Base-by-base conservation (phyloP, 768 basidiomycete genomes). In the Phaffia tasmanica region DNA sequence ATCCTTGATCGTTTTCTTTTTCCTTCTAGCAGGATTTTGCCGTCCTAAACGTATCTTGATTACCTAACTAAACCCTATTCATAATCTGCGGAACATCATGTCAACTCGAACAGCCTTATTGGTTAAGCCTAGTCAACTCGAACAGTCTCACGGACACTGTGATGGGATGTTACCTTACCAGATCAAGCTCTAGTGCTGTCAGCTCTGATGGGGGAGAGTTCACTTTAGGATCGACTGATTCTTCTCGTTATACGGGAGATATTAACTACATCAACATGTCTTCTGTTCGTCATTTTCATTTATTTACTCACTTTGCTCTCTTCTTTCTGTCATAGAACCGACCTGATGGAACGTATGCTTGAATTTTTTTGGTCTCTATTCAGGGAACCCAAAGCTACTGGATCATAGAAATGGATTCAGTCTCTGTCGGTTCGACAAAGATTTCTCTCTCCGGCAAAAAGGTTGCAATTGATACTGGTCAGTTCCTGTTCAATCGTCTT, bases 401-500 rank as follows among this genome's bases (percentile, higher is more conserved):
- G 64, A 29, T 53, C 16, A 42, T 65, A 18, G 48, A 48, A 4
- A 35, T 60, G 19, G 64, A 60, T 27, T 30, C 48, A 3, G 64
- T 75, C 35, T 71, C 70, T 2, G 72, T 75, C 49, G 75, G 73
- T 25, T 71, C 71, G 16, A 60, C 70, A 27, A 71, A 75, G 64
- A 65, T 70, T 11, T 66, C 75, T 30, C 73, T 73, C 5, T 66
- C 71, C 0, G 70, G 70, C 32, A 74, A 71, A 32, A 62, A 67
- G 47, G 74, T 69, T 11, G 75, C 76, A 18, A 72, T 77, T 71
- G 76, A 77, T 57, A 77, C 76, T 47, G 76, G 76, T 27, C 25
- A 25, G 27, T 29, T 32, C 7, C 11, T 57, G 27, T 29, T 57
- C 56, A 32, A 16, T 18, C 16, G 4, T n/a, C 27, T 54, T 54